Evolutionary conservation across 148 eudicot genomes (phyloP), one percentile per base, ranked within the genome.

Genomic region (Arbutus unedo): DNA sequence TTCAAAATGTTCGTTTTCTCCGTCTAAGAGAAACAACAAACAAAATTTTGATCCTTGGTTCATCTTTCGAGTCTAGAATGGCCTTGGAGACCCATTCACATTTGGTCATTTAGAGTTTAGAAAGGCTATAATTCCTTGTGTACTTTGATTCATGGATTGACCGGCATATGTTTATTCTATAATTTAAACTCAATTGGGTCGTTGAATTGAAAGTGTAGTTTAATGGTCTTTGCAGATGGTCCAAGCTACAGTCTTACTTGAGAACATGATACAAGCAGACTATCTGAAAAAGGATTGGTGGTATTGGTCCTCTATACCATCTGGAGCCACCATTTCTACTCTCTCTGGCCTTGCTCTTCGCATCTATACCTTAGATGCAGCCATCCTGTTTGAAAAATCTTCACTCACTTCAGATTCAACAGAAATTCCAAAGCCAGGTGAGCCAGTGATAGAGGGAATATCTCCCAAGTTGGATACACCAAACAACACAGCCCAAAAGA

Each of bases 301-400:
- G 92, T 89, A 85, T 59, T 90, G 90, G 91, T 87, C 92, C 5
- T 90, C 92, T 21, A 83, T 87, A 25, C 85, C 91, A 53, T 88
- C 86, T 75, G 91, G 89, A 75, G 91, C 86, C 4, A 90, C 75
- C 64, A 87, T 84, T 82, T 84, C 91, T 8, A 88, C 92, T 15
- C 85, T 90, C 57, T 88, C 91, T 5, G 89, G 87, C 8, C 91
- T 90, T 66, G 89, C 92, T 59, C 84, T 90, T 64, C 89, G 88
- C n/a, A 57, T 90, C 45, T 88, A 83, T 60, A 72, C 91, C 45
- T 81, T 90, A 6, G 92, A 90, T 45, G 80, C 91, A 6, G 91
- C 88, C 73, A 88, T 90, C 70, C 74, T 84, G 6, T 90, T 82
- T 66, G 92, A 87, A 19, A 86, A 82, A 56, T 86, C 85, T 79